Evolutionary conservation across 2,329 filamentous ascomycete species (phyloP), one percentile per base, ranked within the genome.

Genomic region (Colletotrichum sp.): DNA sequence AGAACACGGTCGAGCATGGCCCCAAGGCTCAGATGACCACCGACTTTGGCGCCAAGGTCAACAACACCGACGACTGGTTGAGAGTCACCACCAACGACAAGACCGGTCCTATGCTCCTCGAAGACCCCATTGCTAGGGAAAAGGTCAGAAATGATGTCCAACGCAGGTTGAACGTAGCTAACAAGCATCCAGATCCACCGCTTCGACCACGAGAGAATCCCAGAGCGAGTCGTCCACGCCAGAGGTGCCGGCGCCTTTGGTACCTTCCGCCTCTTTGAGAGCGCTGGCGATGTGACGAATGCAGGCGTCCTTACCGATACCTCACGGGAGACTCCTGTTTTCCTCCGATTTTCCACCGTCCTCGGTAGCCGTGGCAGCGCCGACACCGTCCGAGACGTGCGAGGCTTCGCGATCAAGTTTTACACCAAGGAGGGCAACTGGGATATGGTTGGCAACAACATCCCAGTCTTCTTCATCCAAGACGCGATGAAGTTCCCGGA

Each of bases 401-500:
- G 94, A 48, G 94, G 95, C 2, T 97, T 96, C 78, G 94, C 94
- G 0, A 84, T 95, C 77, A 95, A 95, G 83, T 92, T 95, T 80
- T 96, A 96, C 81, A 96, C 94, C 0, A 86, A 94, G 1, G 94
- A 96, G 80, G 94, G 94, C 6, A 95, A 94, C 79, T 95, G 93
- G 92, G 93, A 95, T 77, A 87, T 94, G 34, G 92, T 94, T 4
- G 93, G 93, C 38, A 95, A 95, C 84, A 92, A 95, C 78, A 76
- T 76, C 58, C 92, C 93, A 0, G 92, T 95, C 15, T 94, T 95
- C 84, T 95, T 95, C 83, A 94, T 95, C 75, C 93, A 94, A 78
- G 94, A 95, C 79, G 91, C 93, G 1, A 90, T 95, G 77, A 95
- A 95, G 80, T 95, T 95, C 79, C 93, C 93, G 0, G 93, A 95